A percentile compares a stretch with the other conserved stretches of the same genome.
phyloP scores from a whole-genome alignment of 2,329 filamentous ascomycete species.

The Aspergillus sp. region DNA sequence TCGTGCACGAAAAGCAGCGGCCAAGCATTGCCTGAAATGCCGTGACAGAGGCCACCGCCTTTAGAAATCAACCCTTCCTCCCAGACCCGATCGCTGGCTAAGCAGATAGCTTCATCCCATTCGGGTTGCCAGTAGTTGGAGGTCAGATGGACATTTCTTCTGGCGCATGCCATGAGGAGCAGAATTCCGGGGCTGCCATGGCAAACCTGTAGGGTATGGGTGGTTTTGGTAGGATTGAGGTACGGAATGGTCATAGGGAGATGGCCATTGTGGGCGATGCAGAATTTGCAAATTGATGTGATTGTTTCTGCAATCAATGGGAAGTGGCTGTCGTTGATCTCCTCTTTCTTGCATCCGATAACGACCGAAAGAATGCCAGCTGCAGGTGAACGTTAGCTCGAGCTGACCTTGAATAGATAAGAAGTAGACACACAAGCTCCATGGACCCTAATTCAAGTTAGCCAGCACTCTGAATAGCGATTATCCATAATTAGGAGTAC shows the following conservation, averaged over 20 bases:
- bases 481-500: conserved; percentile 8
- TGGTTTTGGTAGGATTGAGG: conserved; percentile 15
- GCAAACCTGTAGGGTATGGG: conserved; percentile 37
- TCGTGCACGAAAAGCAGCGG: conserved; percentile 33
- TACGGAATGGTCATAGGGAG: conserved; percentile 33
- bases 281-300: conserved; percentile 30
- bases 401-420: background rate
- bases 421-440: conserved; percentile 15
- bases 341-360: conserved; percentile 28
- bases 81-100: conserved; percentile 34
- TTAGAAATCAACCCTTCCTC: conserved; percentile 38
- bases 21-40: conserved; percentile 39
- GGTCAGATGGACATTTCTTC: conserved; percentile 22
- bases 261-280: conserved; percentile 30
- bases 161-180: conserved; percentile 28
- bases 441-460: conserved; percentile 19
- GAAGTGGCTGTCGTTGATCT: conserved; percentile 25
- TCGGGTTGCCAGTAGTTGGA: conserved; percentile 29
- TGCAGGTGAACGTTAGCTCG: conserved; percentile 6
- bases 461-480: background rate
- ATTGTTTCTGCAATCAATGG: conserved; percentile 32
- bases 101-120: conserved; percentile 32
- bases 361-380: conserved; percentile 35
- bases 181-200: conserved; percentile 37
- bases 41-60: conserved; percentile 38